phyloP scores from a whole-genome alignment of 1,139 yeast genomes.

The Citeromyces siamensis region DNA sequence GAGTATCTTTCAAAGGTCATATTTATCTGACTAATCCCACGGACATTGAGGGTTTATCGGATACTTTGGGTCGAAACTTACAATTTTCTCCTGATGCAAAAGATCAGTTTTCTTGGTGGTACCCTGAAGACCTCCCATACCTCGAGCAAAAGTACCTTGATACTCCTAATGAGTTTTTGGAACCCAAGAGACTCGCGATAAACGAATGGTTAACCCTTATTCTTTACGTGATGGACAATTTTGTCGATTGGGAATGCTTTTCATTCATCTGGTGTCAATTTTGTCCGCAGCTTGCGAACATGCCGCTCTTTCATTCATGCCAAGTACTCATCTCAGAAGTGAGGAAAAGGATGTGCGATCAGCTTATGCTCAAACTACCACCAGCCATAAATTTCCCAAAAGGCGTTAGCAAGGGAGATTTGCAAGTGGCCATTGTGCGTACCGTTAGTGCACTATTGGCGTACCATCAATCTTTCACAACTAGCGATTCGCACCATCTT shows the following conservation, averaged over 20 bases:
- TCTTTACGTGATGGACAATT: slow-evolving; percentile 35
- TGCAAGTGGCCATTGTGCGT: slow-evolving; percentile 57
- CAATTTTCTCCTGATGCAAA: slow-evolving; percentile 28
- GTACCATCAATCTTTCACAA: slow-evolving; percentile 44
- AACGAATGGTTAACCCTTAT: slow-evolving; percentile 41
- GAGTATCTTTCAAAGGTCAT: slow-evolving; percentile 34
- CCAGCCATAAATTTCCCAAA: slow-evolving; percentile 27
- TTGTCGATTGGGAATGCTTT: slow-evolving; percentile 60
- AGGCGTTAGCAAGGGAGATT: slow-evolving; percentile 40
- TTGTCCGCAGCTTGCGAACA: slow-evolving; percentile 59
- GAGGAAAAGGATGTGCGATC: slow-evolving; percentile 44
- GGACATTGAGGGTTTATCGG: slow-evolving; percentile 58
- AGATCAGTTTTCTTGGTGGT: neutral
- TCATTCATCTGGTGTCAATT: slow-evolving; percentile 58
- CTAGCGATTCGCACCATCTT: slow-evolving; percentile 57
- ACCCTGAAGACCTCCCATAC: neutral
- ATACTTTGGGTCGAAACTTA: slow-evolving; percentile 49
- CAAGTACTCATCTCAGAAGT: slow-evolving; percentile 26
- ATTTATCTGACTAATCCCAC: slow-evolving; percentile 40
- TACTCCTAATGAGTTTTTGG: slow-evolving; percentile 21
- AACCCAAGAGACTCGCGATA: slow-evolving; percentile 25
- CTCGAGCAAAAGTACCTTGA: neutral
- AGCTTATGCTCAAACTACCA: slow-evolving; percentile 40
- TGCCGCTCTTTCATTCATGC: slow-evolving; percentile 35
- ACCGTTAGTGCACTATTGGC: slow-evolving; percentile 58